Percentiles rank a stretch among this genome's conserved stretches.
Evolutionary conservation across 768 basidiomycete species (phyloP).

Genomic region (Lanmaoa rubissima): DNA sequence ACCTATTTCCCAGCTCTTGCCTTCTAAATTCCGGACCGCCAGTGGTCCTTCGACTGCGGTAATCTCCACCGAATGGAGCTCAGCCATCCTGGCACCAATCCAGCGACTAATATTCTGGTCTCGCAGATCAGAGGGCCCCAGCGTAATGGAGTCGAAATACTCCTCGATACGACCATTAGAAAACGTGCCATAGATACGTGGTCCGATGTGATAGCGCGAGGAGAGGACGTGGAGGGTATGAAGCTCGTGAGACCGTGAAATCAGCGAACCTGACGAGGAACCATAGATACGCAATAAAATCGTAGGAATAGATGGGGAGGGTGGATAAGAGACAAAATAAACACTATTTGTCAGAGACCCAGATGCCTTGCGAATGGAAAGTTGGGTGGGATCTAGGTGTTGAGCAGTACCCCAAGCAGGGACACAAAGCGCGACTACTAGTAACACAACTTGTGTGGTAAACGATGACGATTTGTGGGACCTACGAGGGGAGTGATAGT

Average conservation of each 20-base stretch:
- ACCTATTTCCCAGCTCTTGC: slow-evolving; percentile 54
- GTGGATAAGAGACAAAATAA: slow-evolving; percentile 86
- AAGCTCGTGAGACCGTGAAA: slow-evolving; percentile 85
- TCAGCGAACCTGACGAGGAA: slow-evolving; percentile 77
- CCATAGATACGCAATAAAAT: slow-evolving; percentile 92
- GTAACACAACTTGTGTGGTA: slow-evolving; percentile 50
- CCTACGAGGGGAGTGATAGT: slow-evolving; percentile 38
- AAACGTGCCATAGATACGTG: slow-evolving; percentile 92
- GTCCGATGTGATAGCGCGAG: slow-evolving; percentile 83
- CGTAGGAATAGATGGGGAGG: slow-evolving; percentile 50
- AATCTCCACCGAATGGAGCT: slow-evolving; percentile 91
- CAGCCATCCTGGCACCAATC: slow-evolving; percentile 94
- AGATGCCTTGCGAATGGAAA: slow-evolving; percentile 78
- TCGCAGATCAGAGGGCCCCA: slow-evolving; percentile 76
- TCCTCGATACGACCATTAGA: slow-evolving; percentile 94
- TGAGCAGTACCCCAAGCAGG: slow-evolving; percentile 55
- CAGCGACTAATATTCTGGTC: slow-evolving; percentile 73
- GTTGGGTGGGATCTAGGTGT: slow-evolving; percentile 41
- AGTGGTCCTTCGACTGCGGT: slow-evolving; percentile 54
- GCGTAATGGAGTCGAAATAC: slow-evolving; percentile 85
- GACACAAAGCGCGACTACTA: slow-evolving; percentile 53
- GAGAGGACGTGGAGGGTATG: slow-evolving; percentile 88
- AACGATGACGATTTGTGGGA: slow-evolving; percentile 63
- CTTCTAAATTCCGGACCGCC: slow-evolving; percentile 38
- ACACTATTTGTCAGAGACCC: slow-evolving; percentile 95